phyloP scores from a whole-genome alignment of 163 green algal species.

The Trebouxia gelatinosa region DNA sequence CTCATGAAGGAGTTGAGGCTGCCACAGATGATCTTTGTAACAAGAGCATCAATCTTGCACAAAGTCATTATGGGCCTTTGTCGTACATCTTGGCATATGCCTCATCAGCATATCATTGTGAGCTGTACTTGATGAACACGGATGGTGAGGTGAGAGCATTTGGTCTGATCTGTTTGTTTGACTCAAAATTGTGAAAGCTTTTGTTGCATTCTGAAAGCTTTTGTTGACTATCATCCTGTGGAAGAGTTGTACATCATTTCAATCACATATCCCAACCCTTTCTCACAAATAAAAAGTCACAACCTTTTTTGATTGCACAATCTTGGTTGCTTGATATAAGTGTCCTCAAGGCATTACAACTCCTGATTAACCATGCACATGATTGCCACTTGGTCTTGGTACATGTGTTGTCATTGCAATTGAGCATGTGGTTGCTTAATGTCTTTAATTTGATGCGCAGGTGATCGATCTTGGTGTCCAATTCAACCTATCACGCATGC shows the following conservation, averaged over 20 bases:
- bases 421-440: no score
- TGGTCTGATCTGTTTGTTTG: not conserved
- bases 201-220: no score
- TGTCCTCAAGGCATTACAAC: not conserved
- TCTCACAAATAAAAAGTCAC: no score
- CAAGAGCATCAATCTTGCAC: conserved; percentile 5
- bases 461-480: not conserved
- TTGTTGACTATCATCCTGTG: no score
- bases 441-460: conserved; percentile 13
- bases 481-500: not conserved
- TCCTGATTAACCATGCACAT: no score
- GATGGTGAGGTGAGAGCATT: not conserved
- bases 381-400: not conserved
- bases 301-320: not conserved
- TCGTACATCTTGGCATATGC: conserved; percentile 17
- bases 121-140: not conserved
- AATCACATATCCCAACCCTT: no score
- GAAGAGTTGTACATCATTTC: no score
- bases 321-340: not conserved
- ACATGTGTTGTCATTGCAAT: no score
- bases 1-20: not conserved
- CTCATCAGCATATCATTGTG: conserved; percentile 4
- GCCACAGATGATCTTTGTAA: conserved; percentile 7
- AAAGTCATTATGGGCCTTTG: conserved; percentile 7
- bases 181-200: not conserved